These are phyloP conservation scores for Talaromyces sp. DNA, from an alignment of 2,329 filamentous ascomycete species.

Conservation along the genomic window DNA sequence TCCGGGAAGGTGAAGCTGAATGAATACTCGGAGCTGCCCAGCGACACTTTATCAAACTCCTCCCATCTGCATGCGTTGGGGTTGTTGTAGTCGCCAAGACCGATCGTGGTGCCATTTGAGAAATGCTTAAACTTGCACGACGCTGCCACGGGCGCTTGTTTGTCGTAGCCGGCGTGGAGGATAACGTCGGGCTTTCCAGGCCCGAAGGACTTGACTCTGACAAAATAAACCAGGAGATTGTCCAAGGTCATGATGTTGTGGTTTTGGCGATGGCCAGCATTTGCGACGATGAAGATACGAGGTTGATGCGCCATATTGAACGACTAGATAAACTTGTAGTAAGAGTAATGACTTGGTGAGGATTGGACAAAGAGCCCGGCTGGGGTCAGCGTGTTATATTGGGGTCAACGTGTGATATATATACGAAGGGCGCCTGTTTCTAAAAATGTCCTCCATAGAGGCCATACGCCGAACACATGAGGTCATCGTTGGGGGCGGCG, in stretches of 20 bases:
- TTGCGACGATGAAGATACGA: not conserved
- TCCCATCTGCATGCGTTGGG: constrained; percentile 23
- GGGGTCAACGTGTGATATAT: too few relatives aligned
- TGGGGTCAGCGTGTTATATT: not conserved
- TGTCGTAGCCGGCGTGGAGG: constrained; percentile 23
- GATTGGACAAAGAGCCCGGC: not conserved
- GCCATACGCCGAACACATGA: not conserved
- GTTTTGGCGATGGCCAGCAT: not conserved
- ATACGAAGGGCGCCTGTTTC: not conserved
- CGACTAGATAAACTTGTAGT: not conserved
- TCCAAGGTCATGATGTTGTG: not conserved
- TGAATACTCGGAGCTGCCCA: constrained; percentile 20
- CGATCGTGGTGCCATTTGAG: constrained; percentile 26
- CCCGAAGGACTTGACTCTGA: constrained; percentile 23
- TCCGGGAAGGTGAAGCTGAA: constrained; percentile 17
- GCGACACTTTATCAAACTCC: constrained; percentile 21
- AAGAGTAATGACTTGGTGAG: not conserved
- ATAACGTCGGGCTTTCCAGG: constrained; percentile 29
- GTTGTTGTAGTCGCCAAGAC: constrained; percentile 23
- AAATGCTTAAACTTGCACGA: constrained; percentile 28
- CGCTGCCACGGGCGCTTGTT: constrained; percentile 18
- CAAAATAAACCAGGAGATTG: constrained; percentile 14
- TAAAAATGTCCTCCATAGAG: not conserved
- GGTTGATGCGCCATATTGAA: not conserved
- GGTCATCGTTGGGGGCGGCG: not conserved